Percentiles rank a stretch among this genome's conserved stretches.
These are phyloP conservation scores for Coniophora puteana DNA, from an alignment of 1,284 basidiomycete species.

Conservation along the genomic window DNA sequence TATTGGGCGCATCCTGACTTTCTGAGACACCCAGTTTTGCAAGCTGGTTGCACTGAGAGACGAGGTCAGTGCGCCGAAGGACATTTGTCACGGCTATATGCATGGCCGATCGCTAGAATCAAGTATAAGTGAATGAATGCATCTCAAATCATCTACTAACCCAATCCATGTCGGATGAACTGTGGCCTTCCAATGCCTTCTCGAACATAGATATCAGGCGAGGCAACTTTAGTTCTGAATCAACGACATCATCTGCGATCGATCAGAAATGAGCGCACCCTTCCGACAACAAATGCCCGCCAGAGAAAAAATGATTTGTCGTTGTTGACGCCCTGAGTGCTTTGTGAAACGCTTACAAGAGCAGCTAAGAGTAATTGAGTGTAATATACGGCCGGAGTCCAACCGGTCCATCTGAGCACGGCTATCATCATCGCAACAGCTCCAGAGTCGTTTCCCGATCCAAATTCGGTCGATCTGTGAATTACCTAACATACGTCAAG, in stretches of 20 bases:
- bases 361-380: slow-evolving; percentile 63
- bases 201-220: slow-evolving; percentile 51
- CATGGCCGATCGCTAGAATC: slow-evolving; percentile 49
- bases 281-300: slow-evolving; percentile 68
- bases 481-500: slow-evolving; percentile 42
- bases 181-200: slow-evolving; percentile 49
- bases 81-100: slow-evolving; percentile 49
- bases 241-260: slow-evolving; percentile 3
- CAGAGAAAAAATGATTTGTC: slow-evolving; percentile 45
- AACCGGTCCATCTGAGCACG: slow-evolving; percentile 59
- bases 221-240: slow-evolving; percentile 47
- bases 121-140: slow-evolving; percentile 7
- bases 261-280: slow-evolving; percentile 40
- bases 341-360: slow-evolving; percentile 57
- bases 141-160: slow-evolving; percentile 36
- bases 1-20: slow-evolving; percentile 13
- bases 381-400: slow-evolving; percentile 65
- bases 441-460: slow-evolving; percentile 54
- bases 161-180: slow-evolving; percentile 48
- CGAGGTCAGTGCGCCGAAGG: slow-evolving; percentile 46
- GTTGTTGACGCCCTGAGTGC: slow-evolving; percentile 28
- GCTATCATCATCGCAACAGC: slow-evolving; percentile 55
- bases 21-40: slow-evolving; percentile 25
- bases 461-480: slow-evolving; percentile 54
- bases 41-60: slow-evolving; percentile 43